These are phyloP conservation scores for Debaryomyces maramus DNA, from an alignment of 805 yeast species.

Conservation along the genomic window DNA sequence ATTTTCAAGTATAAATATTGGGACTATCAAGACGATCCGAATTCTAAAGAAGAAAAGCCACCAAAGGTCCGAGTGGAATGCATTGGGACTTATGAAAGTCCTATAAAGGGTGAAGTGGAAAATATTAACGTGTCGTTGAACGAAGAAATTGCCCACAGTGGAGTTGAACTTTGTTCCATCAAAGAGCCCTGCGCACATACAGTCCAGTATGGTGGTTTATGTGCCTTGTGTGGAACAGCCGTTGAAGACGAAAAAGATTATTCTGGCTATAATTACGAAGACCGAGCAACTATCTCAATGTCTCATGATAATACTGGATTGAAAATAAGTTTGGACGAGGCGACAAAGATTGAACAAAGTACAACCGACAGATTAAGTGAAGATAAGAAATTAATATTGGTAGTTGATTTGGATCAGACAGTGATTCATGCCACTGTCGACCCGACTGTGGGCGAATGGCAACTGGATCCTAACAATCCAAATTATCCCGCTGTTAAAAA, in stretches of 20 bases:
- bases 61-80: conserved; percentile 60
- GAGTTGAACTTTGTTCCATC: conserved; percentile 51
- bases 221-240: conserved; percentile 88
- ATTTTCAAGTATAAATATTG: conserved; percentile 64
- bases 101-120: conserved; percentile 69
- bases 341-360: conserved; percentile 72
- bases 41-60: conserved; percentile 41
- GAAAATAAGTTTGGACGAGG: conserved; percentile 83
- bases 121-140: conserved; percentile 52
- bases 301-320: conserved; percentile 85
- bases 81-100: conserved; percentile 78
- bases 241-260: conserved; percentile 72
- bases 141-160: conserved; percentile 56
- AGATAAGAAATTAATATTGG: conserved; percentile 75
- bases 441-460: conserved; percentile 97
- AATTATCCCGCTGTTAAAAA: conserved; percentile 83
- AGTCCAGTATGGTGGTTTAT: conserved; percentile 91
- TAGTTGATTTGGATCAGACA: conserved; percentile 96
- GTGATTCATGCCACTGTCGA: conserved; percentile 97
- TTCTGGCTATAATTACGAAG: conserved; percentile 63
- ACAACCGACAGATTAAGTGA: conserved; percentile 60
- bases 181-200: conserved; percentile 88
- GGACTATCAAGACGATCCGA: conserved; percentile 61
- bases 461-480: conserved; percentile 78
- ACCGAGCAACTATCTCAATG: conserved; percentile 83